phyloP scores from a whole-genome alignment of 2,329 filamentous ascomycete genomes.

The Aplosporella prunicola region DNA sequence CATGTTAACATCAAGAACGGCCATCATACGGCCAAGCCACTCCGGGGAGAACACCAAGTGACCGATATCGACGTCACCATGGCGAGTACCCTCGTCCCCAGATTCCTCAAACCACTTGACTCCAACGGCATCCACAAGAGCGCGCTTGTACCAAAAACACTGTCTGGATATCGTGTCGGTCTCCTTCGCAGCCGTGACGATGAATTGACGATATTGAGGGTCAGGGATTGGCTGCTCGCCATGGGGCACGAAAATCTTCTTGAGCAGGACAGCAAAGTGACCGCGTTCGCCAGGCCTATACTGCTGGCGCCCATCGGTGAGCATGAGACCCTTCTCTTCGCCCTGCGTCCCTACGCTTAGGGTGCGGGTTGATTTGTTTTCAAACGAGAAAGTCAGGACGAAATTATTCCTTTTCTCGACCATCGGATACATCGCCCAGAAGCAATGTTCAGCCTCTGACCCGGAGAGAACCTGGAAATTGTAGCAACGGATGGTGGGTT shows the following conservation, averaged over 20 bases:
- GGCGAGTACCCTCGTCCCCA: too few species aligned
- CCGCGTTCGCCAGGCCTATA: constrained; percentile 54
- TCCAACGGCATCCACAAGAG: too few species aligned
- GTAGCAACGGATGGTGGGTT: constrained; percentile 2
- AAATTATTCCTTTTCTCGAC: constrained; percentile 2
- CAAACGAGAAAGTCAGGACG: constrained; percentile 1
- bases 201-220: constrained; percentile 80
- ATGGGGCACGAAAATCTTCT: constrained; percentile 65
- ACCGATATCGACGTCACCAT: too few species aligned
- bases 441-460: not conserved
- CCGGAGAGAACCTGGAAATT: constrained; percentile 6
- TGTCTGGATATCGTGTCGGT: constrained; percentile 71
- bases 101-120: too few species aligned
- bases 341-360: constrained; percentile 3
- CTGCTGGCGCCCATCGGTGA: constrained; percentile 24
- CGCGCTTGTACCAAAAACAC: constrained; percentile 90
- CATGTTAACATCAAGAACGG: too few species aligned
- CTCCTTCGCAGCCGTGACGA: constrained; percentile 71
- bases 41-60: too few species aligned
- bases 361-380: constrained; percentile 9
- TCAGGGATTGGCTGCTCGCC: constrained; percentile 71
- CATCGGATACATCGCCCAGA: constrained; percentile 5
- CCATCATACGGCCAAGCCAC: too few species aligned
- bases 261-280: constrained; percentile 66
- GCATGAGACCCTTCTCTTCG: constrained; percentile 1